Evolutionary conservation across 345 rosid genomes (phyloP).

Genomic region (Syzygium oleosum): DNA sequence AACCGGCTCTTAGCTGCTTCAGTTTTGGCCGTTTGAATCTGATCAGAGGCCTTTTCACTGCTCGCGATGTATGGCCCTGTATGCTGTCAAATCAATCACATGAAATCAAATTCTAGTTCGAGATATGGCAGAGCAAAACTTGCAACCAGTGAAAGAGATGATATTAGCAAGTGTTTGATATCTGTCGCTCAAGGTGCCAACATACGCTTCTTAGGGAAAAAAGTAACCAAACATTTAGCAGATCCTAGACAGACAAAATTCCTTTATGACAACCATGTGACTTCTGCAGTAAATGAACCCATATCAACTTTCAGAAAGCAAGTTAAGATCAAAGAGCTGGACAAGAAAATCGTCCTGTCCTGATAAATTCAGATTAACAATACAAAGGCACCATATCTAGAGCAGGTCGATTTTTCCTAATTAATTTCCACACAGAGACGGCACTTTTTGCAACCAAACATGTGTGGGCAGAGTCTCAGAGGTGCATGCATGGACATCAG

Average conservation of each 20-base stretch:
- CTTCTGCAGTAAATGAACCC: not conserved
- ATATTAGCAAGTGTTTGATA: not conserved
- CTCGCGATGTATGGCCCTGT: slow-evolving; percentile 8
- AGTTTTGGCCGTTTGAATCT: not conserved
- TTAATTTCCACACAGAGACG: not conserved
- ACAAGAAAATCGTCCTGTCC: not conserved
- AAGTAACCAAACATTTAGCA: not conserved
- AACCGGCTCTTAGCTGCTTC: slow-evolving; percentile 6
- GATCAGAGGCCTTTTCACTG: slow-evolving; percentile 8
- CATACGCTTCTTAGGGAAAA: not conserved
- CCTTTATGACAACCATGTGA: not conserved
- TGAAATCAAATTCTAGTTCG: not conserved
- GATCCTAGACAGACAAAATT: not conserved
- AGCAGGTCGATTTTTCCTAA: not conserved
- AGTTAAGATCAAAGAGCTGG: not conserved
- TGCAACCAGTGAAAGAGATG: not conserved
- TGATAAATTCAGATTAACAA: not conserved
- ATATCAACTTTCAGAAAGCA: not conserved
- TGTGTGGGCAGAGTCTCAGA: not conserved
- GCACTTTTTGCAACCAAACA: not conserved
- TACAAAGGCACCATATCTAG: not conserved
- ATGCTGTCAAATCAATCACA: slow-evolving; percentile 14
- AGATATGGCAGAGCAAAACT: not conserved
- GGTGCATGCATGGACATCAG: not conserved
- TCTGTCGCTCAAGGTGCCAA: not conserved